Conservation (phyloP, 805 yeast species). For the Ogataea saltuana region DNA sequence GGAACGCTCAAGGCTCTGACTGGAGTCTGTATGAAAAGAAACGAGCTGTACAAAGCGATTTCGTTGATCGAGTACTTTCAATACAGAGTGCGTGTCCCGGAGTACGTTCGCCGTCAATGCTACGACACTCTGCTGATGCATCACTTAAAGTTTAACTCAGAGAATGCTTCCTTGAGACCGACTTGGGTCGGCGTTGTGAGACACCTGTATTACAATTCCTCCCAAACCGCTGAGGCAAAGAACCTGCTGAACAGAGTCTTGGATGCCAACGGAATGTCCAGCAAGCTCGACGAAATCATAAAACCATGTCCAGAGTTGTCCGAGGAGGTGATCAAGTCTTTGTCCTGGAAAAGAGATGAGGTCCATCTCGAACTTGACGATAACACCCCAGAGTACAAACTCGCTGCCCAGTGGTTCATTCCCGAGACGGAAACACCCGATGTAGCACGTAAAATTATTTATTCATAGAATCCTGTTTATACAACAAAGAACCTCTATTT, state of each 20-base stretch:
- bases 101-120: neutral
- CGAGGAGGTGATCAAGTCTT: constrained; percentile 1
- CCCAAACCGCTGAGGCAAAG: constrained; percentile 1
- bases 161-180: neutral
- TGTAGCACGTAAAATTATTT: too few species aligned
- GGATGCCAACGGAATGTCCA: neutral
- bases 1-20: constrained; percentile 7
- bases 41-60: constrained; percentile 15
- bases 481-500: constrained; percentile 2
- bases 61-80: constrained; percentile 9
- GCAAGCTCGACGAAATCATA: neutral
- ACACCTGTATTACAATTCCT: constrained; percentile 13
- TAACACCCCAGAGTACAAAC: constrained; percentile 8
- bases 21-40: constrained; percentile 6
- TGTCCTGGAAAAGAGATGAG: constrained; percentile 14
- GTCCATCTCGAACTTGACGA: constrained; percentile 3
- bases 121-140: constrained; percentile 6
- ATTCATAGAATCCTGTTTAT: too few species aligned
- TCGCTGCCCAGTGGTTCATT: constrained; percentile 7
- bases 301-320: constrained; percentile 12
- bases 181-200: constrained; percentile 5
- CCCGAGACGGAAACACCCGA: too few species aligned
- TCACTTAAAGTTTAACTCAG: neutral
- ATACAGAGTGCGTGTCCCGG: neutral
- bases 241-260: neutral